phyloP scores from a whole-genome alignment of 2,329 filamentous ascomycete genomes.

The Cryphonectria nitschkei region DNA sequence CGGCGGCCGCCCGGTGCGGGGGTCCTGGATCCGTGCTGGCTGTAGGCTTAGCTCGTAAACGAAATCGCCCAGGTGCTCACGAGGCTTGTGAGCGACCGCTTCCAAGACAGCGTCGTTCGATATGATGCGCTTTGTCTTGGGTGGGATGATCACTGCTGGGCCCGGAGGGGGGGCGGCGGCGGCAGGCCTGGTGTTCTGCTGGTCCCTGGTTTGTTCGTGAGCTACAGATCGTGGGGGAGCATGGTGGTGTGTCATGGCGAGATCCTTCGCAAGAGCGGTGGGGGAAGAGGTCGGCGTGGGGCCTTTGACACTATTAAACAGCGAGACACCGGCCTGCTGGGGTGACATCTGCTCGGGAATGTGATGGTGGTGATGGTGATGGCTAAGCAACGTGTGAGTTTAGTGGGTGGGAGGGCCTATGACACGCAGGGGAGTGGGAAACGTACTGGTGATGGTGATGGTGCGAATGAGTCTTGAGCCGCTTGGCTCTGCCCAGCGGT shows the following conservation, averaged over 20 bases:
- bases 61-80: constrained; percentile 81
- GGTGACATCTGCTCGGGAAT: constrained; percentile 50
- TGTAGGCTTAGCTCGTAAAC: constrained; percentile 75
- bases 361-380: constrained; percentile 66
- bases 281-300: constrained; percentile 50
- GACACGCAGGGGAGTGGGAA: constrained; percentile 31
- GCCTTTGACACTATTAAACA: constrained; percentile 56
- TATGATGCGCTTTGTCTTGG: constrained; percentile 68
- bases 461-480: constrained; percentile 65
- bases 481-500: constrained; percentile 64
- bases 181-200: constrained; percentile 41
- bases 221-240: constrained; percentile 42
- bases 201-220: constrained; percentile 32
- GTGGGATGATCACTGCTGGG: constrained; percentile 50
- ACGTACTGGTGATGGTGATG: constrained; percentile 72
- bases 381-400: constrained; percentile 35
- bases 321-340: constrained; percentile 44
- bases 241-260: constrained; percentile 51
- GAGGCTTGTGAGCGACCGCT: constrained; percentile 69
- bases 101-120: constrained; percentile 73
- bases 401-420: neutral
- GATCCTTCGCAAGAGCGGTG: constrained; percentile 44
- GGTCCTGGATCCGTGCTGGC: constrained; percentile 53
- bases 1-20: constrained; percentile 51
- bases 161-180: constrained; percentile 41